These are phyloP conservation scores for Cladobotryum mycophilum DNA, from an alignment of 2,329 filamentous ascomycete species.

Conservation along the genomic window DNA sequence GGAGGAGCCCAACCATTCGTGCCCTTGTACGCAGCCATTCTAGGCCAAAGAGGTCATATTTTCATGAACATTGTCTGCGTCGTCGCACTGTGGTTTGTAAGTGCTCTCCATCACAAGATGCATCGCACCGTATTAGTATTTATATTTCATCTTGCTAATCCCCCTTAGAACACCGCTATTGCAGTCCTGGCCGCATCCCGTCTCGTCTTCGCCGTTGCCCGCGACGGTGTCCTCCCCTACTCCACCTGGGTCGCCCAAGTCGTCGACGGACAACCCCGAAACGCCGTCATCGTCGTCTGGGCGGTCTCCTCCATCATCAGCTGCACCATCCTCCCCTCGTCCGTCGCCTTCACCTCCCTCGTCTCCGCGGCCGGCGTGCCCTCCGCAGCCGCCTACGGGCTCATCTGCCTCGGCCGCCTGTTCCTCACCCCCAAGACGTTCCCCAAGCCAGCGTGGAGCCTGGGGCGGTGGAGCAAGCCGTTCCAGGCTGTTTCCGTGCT, in stretches of 20 bases:
- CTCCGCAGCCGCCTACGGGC: conserved; percentile 44
- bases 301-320: conserved; percentile 46
- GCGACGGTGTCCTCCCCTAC: conserved; percentile 54
- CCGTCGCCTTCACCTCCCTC: conserved; percentile 47
- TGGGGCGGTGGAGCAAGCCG: conserved; percentile 37
- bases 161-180: conserved; percentile 48
- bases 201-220: conserved; percentile 56
- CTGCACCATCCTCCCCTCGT: conserved; percentile 53
- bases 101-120: conserved; percentile 16
- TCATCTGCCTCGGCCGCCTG: conserved; percentile 43
- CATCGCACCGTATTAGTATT: no score
- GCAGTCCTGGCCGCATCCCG: conserved; percentile 53
- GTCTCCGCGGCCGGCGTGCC: conserved; percentile 47
- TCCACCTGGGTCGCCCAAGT: conserved; percentile 52
- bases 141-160: no score
- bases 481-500: conserved; percentile 41
- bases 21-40: conserved; percentile 48
- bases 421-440: conserved; percentile 42
- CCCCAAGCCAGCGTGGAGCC: conserved; percentile 40
- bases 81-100: conserved; percentile 43
- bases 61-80: conserved; percentile 56
- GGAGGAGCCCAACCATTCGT: conserved; percentile 54
- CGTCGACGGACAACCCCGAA: conserved; percentile 49
- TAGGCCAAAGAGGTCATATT: conserved; percentile 51
- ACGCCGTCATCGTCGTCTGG: conserved; percentile 55